Evolutionary conservation across 176 grass and related monocot species (phyloP).

Genomic region (Ensete ventricosum): DNA sequence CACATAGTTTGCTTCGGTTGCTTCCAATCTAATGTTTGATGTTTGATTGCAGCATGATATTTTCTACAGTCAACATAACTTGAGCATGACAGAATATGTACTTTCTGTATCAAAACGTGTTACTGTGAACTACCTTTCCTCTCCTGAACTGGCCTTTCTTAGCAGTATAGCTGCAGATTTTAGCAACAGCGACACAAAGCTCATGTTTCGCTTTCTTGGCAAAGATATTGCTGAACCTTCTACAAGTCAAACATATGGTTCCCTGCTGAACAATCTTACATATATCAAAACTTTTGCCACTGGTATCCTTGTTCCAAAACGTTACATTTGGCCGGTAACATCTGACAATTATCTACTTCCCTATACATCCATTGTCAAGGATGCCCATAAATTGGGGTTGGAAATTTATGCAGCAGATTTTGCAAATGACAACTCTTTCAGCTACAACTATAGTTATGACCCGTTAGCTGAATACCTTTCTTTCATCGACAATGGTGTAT

Average conservation of each 20-base stretch:
- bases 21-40: background rate
- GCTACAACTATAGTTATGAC: constrained; percentile 89
- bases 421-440: constrained; percentile 65
- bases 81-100: constrained; percentile 46
- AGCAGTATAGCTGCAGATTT: constrained; percentile 39
- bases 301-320: constrained; percentile 75
- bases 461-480: constrained; percentile 60
- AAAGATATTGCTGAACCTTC: constrained; percentile 35
- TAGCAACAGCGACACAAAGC: constrained; percentile 40
- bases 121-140: constrained; percentile 47
- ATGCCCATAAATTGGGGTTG: constrained; percentile 52
- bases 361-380: constrained; percentile 22
- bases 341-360: constrained; percentile 41
- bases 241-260: constrained; percentile 53
- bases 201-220: constrained; percentile 48
- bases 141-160: constrained; percentile 60
- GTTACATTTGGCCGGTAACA: constrained; percentile 61
- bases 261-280: constrained; percentile 49
- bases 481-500: constrained; percentile 40
- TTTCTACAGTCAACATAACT: constrained; percentile 50
- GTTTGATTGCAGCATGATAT: constrained; percentile 26
- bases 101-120: constrained; percentile 35
- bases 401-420: constrained; percentile 85
- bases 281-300: constrained; percentile 50
- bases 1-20: background rate